phyloP scores from a whole-genome alignment of 495 filamentous ascomycete genomes.

The Penicillium dipodomyicola region DNA sequence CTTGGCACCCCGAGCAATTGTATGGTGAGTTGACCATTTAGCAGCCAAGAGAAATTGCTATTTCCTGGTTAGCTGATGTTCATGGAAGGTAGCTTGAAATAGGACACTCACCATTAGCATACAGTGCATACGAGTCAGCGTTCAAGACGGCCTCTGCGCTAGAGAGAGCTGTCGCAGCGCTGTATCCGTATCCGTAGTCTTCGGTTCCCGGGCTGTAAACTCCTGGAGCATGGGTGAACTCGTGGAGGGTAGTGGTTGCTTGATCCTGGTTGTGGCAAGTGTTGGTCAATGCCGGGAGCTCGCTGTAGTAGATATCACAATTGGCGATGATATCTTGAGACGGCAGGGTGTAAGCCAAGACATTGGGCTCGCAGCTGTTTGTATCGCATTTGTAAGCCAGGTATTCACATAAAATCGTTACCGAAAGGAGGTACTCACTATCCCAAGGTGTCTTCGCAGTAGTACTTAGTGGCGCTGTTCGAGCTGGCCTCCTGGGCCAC shows the following conservation, averaged over 20 bases:
- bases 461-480: constrained; percentile 45
- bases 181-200: constrained; percentile 60
- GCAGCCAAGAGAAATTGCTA: constrained; percentile 29
- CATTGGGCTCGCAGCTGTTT: constrained; percentile 42
- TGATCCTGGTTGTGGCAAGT: constrained; percentile 59
- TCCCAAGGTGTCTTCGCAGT: constrained; percentile 51
- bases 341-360: constrained; percentile 58
- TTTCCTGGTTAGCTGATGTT: constrained; percentile 10
- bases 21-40: not conserved
- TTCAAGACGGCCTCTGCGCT: constrained; percentile 51
- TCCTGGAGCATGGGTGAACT: constrained; percentile 59
- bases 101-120: constrained; percentile 50
- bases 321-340: constrained; percentile 52
- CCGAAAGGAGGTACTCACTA: constrained; percentile 21
- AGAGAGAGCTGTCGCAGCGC: constrained; percentile 42
- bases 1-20: too few species aligned
- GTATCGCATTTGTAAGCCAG: not conserved
- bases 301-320: constrained; percentile 55
- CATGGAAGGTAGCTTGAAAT: not conserved
- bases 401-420: not conserved
- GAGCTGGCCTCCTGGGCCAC: constrained; percentile 52
- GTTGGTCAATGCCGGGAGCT: constrained; percentile 41
- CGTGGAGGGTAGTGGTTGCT: constrained; percentile 59
- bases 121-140: constrained; percentile 63
- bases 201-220: constrained; percentile 55